Base-by-base conservation (phyloP, 1,139 yeast species). In the Debaryomyces psychrophilus region DNA sequence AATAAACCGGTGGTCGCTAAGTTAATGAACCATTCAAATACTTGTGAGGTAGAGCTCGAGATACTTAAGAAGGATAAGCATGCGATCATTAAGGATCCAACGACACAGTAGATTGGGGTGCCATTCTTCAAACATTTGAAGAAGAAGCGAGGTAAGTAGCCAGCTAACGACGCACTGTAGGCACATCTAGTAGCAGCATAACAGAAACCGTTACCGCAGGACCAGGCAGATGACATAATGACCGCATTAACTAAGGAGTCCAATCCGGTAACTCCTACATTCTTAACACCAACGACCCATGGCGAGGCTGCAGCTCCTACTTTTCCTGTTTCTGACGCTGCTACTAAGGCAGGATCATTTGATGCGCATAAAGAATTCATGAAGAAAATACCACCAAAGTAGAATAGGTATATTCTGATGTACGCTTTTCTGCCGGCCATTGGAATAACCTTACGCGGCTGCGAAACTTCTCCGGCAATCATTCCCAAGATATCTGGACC, bases 131-230 rank as follows among this genome's bases (percentile, higher is more conserved):
- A 83, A 45, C 83, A 75, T 53, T 71, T 76, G 33, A 74, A 76
- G 52, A 87, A 72, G 48, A 74, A 63, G 53, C 64, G 67, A 50
- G 93, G 93, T 11, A 89, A 87, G 56, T 75, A 76, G 6, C 85
- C 85, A 45, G 76, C 79, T 49, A 74, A 69, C 8, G 88, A 85
- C 61, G 87, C 71, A 22, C 87, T 86, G 59, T 78, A 85, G 46
- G 87, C 64, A 44, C 85, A 75, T 68, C 95, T 77, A 2, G 95
- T 85, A 34, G 90, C 90, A 56, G 86, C 81, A 65, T 87, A 87
- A 42, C 87, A 77, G 62, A 85, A 84, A n/a, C 92, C 84, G 68
- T 87, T 87, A 59, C 87, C 95, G 23, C 95, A 95, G 8, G 92
- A 85, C 45, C 85, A 72, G 52, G 87, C 81, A 25, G 95, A 84